phyloP scores from a whole-genome alignment of 805 yeast species.

The Kodamaea restingae region DNA sequence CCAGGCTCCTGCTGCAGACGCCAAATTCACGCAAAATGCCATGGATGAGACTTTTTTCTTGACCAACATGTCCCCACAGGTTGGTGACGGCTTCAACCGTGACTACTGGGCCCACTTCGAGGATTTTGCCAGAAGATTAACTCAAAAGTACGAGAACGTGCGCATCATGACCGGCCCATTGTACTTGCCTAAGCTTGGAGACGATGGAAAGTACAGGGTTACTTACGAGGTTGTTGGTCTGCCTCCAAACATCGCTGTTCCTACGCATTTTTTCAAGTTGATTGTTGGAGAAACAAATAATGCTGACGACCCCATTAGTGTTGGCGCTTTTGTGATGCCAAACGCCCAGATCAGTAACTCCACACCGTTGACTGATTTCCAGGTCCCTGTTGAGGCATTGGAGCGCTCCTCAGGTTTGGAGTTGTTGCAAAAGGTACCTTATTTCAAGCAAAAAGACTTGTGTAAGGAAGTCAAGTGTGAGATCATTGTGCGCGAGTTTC shows the following conservation, averaged over 20 bases:
- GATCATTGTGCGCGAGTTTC: conserved; percentile 77
- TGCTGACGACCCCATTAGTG: conserved; percentile 49
- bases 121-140: conserved; percentile 76
- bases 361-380: conserved; percentile 67
- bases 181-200: conserved; percentile 72
- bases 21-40: conserved; percentile 82
- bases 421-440: conserved; percentile 66
- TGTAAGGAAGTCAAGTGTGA: conserved; percentile 81
- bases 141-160: conserved; percentile 67
- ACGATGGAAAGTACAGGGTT: conserved; percentile 83
- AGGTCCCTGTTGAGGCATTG: conserved; percentile 85
- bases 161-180: conserved; percentile 92
- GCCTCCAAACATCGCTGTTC: conserved; percentile 95
- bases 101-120: conserved; percentile 98
- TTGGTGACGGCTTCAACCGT: conserved; percentile 95
- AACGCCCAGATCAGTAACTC: conserved; percentile 73
- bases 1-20: conserved; percentile 97
- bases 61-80: conserved; percentile 94
- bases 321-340: conserved; percentile 93
- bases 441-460: conserved; percentile 51
- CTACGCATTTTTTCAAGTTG: conserved; percentile 93
- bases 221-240: conserved; percentile 91
- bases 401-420: conserved; percentile 86
- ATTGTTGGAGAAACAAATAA: conserved; percentile 70
- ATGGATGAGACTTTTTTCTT: conserved; percentile 93